Evolutionary conservation across 1,284 basidiomycete genomes (phyloP).

Genomic region (Ceratobasidium sp.): DNA sequence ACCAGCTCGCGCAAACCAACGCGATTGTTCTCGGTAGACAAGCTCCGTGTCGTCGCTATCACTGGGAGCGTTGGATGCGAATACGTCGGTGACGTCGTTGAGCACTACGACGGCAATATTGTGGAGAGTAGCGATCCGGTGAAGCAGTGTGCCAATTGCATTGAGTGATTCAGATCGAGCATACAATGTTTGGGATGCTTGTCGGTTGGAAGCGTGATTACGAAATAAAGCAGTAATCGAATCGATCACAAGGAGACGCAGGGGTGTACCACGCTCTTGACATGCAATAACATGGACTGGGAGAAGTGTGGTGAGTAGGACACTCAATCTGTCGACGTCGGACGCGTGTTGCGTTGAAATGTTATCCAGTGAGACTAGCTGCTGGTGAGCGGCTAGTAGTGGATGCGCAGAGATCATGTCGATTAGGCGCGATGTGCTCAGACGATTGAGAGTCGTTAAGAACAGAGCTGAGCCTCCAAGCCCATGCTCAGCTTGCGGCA

Average conservation of each 20-base stretch:
- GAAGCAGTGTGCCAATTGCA: slow-evolving; percentile 70
- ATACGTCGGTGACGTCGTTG: slow-evolving; percentile 85
- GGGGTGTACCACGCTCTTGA: slow-evolving; percentile 55
- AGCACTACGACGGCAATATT: slow-evolving; percentile 78
- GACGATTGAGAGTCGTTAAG: slow-evolving; percentile 72
- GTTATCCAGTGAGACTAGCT: slow-evolving; percentile 58
- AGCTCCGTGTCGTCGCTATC: slow-evolving; percentile 50
- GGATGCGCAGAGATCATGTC: slow-evolving; percentile 63
- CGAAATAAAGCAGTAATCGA: slow-evolving; percentile 80
- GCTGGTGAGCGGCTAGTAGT: slow-evolving; percentile 54
- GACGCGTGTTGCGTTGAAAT: slow-evolving; percentile 63
- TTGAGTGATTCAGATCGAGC: slow-evolving; percentile 73
- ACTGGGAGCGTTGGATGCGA: slow-evolving; percentile 47
- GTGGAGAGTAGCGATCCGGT: slow-evolving; percentile 67
- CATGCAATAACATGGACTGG: slow-evolving; percentile 65
- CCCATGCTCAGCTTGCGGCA: slow-evolving; percentile 61
- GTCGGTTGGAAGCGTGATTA: slow-evolving; percentile 61
- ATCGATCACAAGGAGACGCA: slow-evolving; percentile 80
- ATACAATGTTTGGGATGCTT: slow-evolving; percentile 59
- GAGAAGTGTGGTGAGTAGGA: slow-evolving; percentile 69
- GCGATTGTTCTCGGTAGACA: slow-evolving; percentile 74
- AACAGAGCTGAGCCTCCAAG: slow-evolving; percentile 70
- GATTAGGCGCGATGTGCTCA: slow-evolving; percentile 70
- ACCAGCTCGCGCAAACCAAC: slow-evolving; percentile 74
- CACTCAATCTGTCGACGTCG: slow-evolving; percentile 62